A percentile compares a stretch with the other conserved stretches of the same genome.
phyloP scores from a whole-genome alignment of 768 basidiomycete genomes.

The Multifurca ochricompacta region DNA sequence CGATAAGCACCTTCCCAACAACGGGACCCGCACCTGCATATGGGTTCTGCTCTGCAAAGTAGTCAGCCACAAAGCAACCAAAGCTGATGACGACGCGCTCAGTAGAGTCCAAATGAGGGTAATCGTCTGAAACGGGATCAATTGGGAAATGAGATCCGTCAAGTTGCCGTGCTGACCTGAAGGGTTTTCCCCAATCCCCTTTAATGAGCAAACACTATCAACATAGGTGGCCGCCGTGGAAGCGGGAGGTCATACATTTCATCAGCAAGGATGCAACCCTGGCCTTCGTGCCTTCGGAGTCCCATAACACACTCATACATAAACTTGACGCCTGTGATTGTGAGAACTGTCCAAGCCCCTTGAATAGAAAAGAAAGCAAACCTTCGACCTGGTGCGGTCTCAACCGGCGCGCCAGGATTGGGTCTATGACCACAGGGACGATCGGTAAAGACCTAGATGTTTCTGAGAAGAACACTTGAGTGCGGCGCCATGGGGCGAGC shows the following conservation, averaged over 20 bases:
- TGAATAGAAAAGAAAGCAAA: conserved; percentile 20
- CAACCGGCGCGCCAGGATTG: conserved; percentile 65
- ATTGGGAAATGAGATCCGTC: background rate
- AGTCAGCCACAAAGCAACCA: background rate
- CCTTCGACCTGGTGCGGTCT: conserved; percentile 90
- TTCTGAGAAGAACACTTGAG: background rate
- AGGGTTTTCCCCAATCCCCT: conserved; percentile 98
- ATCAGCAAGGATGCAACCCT: conserved; percentile 94
- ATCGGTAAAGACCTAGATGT: conserved; percentile 48
- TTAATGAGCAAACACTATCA: conserved; percentile 17
- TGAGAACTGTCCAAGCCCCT: background rate
- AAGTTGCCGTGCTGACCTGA: conserved; percentile 39
- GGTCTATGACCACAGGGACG: conserved; percentile 85
- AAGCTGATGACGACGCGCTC: conserved; percentile 43
- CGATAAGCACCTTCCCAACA: conserved; percentile 81
- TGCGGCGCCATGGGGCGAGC: background rate
- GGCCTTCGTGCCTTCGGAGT: conserved; percentile 79
- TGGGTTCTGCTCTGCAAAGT: conserved; percentile 67
- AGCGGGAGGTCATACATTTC: conserved; percentile 57
- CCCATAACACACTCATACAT: conserved; percentile 97
- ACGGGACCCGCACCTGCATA: conserved; percentile 49
- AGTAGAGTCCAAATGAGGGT: conserved; percentile 89
- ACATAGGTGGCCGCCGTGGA: background rate
- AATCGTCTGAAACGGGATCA: conserved; percentile 55
- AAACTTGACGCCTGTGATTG: conserved; percentile 61